Base-by-base conservation (phyloP, 2,329 filamentous ascomycete genomes). In the Elsinoe ampelina region DNA sequence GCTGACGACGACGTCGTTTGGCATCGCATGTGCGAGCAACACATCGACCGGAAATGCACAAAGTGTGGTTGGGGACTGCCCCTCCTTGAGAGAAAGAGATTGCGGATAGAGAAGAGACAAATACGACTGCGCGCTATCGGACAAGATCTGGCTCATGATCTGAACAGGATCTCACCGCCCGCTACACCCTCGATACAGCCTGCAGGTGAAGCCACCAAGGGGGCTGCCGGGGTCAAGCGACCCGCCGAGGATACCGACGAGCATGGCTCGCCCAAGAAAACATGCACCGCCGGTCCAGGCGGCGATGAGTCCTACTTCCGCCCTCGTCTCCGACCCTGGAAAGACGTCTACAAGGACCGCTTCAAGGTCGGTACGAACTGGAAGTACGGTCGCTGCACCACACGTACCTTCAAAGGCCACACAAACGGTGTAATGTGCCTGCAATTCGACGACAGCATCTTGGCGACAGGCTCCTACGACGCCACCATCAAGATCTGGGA, bases 1-100 rank as follows among this genome's bases (percentile, higher is more conserved):
- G 92, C 93, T n/a, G 93, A 97, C 65, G 92, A 96, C 67, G 92
- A 98, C 70, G 87, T 95, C 7, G 92, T 98, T 3, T 98, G 93
- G 93, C 88, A 96, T 68, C 87, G 86, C 61, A 96, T 97, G 91
- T 98, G 93, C 68, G 90, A 95, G 71, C 92, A 97, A 68, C 91
- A 95, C 70, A 95, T 96, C 64, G 89, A 95, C 68, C 79, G 89
- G 59, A 95, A 95, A 68, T 96, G 91, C 70, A 91, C 84, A 59
- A 95, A 93, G 68, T 98, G 93, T 68, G 92, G 93, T 20, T 97
- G 91, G 89, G 93, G 93, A 2, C 72, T 98, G 59, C 93, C 93
- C 13, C 74, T 95, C 57, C 75, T 98, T 52, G 93, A 98, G 67
- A 82, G 89, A 64, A 95, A 95, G 72, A 82, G 88, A 65, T 73